Evolutionary conservation across 2,329 filamentous ascomycete species (phyloP).

Genomic region (Curvularia sp.): DNA sequence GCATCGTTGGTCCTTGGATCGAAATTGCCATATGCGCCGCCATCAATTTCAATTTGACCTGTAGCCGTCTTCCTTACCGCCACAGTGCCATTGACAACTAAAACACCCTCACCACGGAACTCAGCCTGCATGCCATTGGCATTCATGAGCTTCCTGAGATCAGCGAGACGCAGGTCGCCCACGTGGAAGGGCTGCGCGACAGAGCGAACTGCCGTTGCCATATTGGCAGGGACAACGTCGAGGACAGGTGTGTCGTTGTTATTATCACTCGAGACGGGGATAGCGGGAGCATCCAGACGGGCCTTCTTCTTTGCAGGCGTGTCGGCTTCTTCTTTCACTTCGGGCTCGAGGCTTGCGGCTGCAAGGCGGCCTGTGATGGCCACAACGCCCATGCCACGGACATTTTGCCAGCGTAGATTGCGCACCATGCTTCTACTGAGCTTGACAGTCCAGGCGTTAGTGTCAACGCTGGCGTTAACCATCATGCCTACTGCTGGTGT

Average conservation of each 20-base stretch:
- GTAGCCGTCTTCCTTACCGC: slow-evolving; percentile 86
- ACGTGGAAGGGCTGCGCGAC: slow-evolving; percentile 90
- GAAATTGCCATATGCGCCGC: slow-evolving; percentile 44
- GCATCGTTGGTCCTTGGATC: slow-evolving; percentile 58
- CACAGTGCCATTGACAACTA: slow-evolving; percentile 87
- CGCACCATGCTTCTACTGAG: slow-evolving; percentile 84
- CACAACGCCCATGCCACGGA: slow-evolving; percentile 86
- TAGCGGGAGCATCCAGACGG: slow-evolving; percentile 48
- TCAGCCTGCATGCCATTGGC: slow-evolving; percentile 81
- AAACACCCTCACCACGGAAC: slow-evolving; percentile 89
- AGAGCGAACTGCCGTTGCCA: slow-evolving; percentile 76
- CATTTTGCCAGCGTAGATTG: slow-evolving; percentile 91
- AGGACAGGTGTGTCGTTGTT: slow-evolving; percentile 61
- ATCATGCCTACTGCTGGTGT: slow-evolving; percentile 76
- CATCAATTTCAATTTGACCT: slow-evolving; percentile 89
- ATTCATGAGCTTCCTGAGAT: slow-evolving; percentile 84
- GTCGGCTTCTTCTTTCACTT: slow-evolving; percentile 47
- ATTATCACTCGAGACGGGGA: slow-evolving; percentile 58
- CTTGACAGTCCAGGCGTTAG: slow-evolving; percentile 95
- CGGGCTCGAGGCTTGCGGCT: slow-evolving; percentile 54
- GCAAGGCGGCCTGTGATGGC: slow-evolving; percentile 82
- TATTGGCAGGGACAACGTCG: slow-evolving; percentile 64
- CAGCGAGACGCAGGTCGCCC: slow-evolving; percentile 87
- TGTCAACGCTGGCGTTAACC: slow-evolving; percentile 93
- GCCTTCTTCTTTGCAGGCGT: slow-evolving; percentile 61